phyloP scores from a whole-genome alignment of 208 protist species.

The Trypanosoma theileri region DNA sequence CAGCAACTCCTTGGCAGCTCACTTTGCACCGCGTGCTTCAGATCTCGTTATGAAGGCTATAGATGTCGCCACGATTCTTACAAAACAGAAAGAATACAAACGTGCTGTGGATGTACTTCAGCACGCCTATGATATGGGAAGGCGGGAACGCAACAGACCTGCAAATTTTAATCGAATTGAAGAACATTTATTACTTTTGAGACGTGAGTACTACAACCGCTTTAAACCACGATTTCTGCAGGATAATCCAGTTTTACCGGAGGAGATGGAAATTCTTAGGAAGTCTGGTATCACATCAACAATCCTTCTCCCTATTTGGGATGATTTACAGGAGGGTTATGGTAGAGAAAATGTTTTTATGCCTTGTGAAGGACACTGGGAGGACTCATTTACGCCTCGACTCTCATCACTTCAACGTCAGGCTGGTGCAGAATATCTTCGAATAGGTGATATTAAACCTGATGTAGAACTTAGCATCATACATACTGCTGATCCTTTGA shows the following conservation, averaged over 20 bases:
- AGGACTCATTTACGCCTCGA: slow-evolving; percentile 33
- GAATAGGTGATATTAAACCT: slow-evolving; percentile 21
- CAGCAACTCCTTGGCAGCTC: neutral
- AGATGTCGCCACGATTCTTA: slow-evolving; percentile 53
- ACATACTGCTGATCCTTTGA: slow-evolving; percentile 68
- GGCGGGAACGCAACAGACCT: slow-evolving; percentile 59
- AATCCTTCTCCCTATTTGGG: slow-evolving; percentile 81
- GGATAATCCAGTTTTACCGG: slow-evolving; percentile 76
- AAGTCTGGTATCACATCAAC: slow-evolving; percentile 67
- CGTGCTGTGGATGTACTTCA: slow-evolving; percentile 80
- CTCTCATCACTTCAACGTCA: slow-evolving; percentile 33
- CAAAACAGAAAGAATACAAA: slow-evolving; percentile 66
- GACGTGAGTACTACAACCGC: slow-evolving; percentile 42
- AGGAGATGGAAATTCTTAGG: slow-evolving; percentile 78
- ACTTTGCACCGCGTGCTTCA: slow-evolving; percentile 37
- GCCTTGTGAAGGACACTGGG: slow-evolving; percentile 58
- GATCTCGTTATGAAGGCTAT: slow-evolving; percentile 67
- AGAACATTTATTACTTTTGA: slow-evolving; percentile 61
- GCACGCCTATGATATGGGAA: slow-evolving; percentile 64
- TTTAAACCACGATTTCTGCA: slow-evolving; percentile 77
- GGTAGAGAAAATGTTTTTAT: slow-evolving; percentile 83
- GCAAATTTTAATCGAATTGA: slow-evolving; percentile 66
- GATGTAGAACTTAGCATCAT: slow-evolving; percentile 38
- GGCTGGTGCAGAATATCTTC: slow-evolving; percentile 35
- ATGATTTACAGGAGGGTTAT: slow-evolving; percentile 84